Base-by-base conservation (phyloP, 768 basidiomycete genomes). In the Daedaleopsis nitida region DNA sequence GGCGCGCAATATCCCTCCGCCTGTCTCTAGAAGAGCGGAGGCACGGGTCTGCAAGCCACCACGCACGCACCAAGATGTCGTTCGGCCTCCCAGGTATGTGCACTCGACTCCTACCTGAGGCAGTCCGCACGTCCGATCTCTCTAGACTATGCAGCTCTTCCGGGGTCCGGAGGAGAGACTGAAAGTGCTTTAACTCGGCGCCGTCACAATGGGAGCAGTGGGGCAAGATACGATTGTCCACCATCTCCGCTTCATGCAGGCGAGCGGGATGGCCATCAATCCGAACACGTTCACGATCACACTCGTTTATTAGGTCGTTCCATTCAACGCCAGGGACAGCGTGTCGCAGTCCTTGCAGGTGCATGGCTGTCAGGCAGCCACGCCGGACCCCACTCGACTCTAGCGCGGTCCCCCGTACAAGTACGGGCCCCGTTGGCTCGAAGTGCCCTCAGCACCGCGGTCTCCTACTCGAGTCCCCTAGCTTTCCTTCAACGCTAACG, bases 371-470 rank as follows among this genome's bases (percentile, higher is more conserved):
- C 50, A 53, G 60, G 11, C 10, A n/a, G 12, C 39, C 50, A 53
- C 39, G 53, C 59, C 48, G 12, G 32, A 51, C 42, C 48, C 59
- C 59, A 55, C 59, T 51, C 54, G 38, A 39, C 47, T 50, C 19
- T 34, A 14, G 23, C n/a, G 35, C 50, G 27, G 55, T 24, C 5
- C 23, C 24, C 35, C 21, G 14, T 52, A 50, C 57, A 58, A 58
- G 52, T 53, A 51, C 14, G 23, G 17, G 43, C n/a, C 17, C 11
- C 8, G 14, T 10, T 24, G 34, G n/a, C 47, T 57, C 34, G 43
- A 38, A 37, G 45, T 24, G 45, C 45, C 55, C 58, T 35, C 63
- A 65, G 65, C 60, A 58, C 64, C 58, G 65, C 64, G 60, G 65
- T 57, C 50, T 58, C 63, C 59, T 51, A n/a, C 59, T 35, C 24